A percentile compares a stretch with the other conserved stretches of the same genome.
Evolutionary conservation across 2,329 filamentous ascomycete genomes (phyloP).

Genomic region (Zymoseptoria ardabiliae): DNA sequence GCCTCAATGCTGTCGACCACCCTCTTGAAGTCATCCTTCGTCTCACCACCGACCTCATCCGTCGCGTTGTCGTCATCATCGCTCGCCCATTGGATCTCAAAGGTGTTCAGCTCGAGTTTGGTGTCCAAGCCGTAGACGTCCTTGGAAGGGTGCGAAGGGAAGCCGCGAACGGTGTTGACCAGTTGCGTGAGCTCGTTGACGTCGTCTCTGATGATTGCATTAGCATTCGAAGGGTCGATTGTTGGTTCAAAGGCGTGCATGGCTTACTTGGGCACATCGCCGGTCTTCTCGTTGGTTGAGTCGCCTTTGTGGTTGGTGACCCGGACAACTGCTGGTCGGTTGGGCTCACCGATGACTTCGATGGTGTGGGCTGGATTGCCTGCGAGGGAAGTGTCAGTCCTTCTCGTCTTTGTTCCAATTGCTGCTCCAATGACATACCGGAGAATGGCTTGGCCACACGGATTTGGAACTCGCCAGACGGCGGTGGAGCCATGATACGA

Average conservation of each 20-base stretch:
- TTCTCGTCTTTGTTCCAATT: neutral
- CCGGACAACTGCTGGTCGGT: slow-evolving; percentile 33
- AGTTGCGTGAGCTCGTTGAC: slow-evolving; percentile 35
- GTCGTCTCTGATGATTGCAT: slow-evolving; percentile 29
- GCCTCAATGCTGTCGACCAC: slow-evolving; percentile 38
- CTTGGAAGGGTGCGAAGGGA: slow-evolving; percentile 32
- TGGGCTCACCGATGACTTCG: slow-evolving; percentile 36
- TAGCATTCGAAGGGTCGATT: neutral
- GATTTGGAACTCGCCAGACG: slow-evolving; percentile 31
- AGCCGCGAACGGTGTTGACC: slow-evolving; percentile 33
- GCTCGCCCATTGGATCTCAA: slow-evolving; percentile 38
- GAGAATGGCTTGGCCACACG: slow-evolving; percentile 29
- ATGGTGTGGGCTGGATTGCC: slow-evolving; percentile 29
- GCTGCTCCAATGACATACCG: slow-evolving; percentile 12
- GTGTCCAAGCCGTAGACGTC: slow-evolving; percentile 35
- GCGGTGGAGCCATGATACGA: slow-evolving; percentile 30
- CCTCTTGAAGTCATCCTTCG: slow-evolving; percentile 38
- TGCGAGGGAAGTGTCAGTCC: slow-evolving; percentile 15
- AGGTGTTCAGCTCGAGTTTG: slow-evolving; percentile 36
- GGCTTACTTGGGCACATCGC: slow-evolving; percentile 30
- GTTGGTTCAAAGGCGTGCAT: neutral
- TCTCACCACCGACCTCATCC: slow-evolving; percentile 31
- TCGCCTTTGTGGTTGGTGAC: slow-evolving; percentile 27
- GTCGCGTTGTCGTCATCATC: slow-evolving; percentile 32
- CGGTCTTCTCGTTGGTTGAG: slow-evolving; percentile 33